Percentiles rank a stretch among this genome's conserved stretches.
Evolutionary conservation across 1,284 basidiomycete genomes (phyloP).

Genomic region (Marasmius fiardii): DNA sequence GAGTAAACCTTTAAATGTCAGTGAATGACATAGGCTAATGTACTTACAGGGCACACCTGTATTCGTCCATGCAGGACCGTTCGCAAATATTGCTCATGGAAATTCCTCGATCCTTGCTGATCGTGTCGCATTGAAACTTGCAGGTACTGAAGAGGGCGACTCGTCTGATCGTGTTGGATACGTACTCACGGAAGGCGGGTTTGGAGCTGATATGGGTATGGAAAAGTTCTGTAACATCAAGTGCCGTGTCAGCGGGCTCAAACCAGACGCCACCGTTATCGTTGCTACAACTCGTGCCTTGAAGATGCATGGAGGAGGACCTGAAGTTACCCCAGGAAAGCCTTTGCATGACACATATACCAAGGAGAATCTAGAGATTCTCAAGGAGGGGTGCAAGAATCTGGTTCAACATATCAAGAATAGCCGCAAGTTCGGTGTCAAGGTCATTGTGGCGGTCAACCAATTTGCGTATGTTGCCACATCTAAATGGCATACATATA

Average conservation of each 20-base stretch:
- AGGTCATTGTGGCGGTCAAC: slow-evolving; percentile 96
- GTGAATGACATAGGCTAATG: slow-evolving; percentile 4
- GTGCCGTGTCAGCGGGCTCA: slow-evolving; percentile 91
- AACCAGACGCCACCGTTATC: slow-evolving; percentile 92
- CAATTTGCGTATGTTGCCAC: slow-evolving; percentile 82
- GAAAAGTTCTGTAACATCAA: slow-evolving; percentile 99
- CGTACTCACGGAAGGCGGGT: slow-evolving; percentile 97
- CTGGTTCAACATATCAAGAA: slow-evolving; percentile 94
- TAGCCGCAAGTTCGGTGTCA: slow-evolving; percentile 93
- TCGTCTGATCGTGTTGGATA: slow-evolving; percentile 81
- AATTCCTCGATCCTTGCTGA: slow-evolving; percentile 99
- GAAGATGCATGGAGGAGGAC: slow-evolving; percentile 99
- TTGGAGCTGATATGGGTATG: slow-evolving; percentile 99
- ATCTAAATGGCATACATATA: slow-evolving; percentile 1
- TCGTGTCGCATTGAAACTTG: slow-evolving; percentile 93
- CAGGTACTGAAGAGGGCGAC: slow-evolving; percentile 94
- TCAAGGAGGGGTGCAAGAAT: slow-evolving; percentile 93
- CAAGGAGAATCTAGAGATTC: slow-evolving; percentile 88
- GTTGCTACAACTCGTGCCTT: slow-evolving; percentile 97
- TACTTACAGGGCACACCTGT: slow-evolving; percentile 83
- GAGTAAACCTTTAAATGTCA: neutral
- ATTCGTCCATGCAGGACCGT: slow-evolving; percentile 98
- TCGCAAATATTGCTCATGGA: slow-evolving; percentile 99
- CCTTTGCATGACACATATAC: slow-evolving; percentile 92
- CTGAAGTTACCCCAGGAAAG: slow-evolving; percentile 96